phyloP scores from a whole-genome alignment of 495 filamentous ascomycete genomes.

The Neurospora sp. region DNA sequence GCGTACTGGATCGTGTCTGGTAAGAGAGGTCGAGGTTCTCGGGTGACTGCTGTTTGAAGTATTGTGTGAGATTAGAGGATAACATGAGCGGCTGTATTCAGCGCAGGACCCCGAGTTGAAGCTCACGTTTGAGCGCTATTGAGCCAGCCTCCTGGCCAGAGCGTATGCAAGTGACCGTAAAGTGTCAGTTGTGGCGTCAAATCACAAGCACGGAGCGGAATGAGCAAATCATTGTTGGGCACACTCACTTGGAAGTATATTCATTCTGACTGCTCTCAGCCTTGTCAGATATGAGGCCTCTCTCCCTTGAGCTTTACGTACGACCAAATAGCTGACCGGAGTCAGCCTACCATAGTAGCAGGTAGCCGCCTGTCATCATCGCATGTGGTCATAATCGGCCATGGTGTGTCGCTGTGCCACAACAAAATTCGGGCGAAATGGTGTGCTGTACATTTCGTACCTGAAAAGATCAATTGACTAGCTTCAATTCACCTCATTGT shows the following conservation, averaged over 20 bases:
- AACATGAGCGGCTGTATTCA: too few relatives aligned
- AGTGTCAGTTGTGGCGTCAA: background rate
- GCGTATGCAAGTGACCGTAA: background rate
- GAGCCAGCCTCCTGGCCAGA: background rate
- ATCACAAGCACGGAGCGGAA: background rate
- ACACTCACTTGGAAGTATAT: too few relatives aligned
- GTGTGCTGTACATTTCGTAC: too few relatives aligned
- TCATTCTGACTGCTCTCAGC: background rate
- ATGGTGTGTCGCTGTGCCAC: background rate
- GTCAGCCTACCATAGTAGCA: background rate
- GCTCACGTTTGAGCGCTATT: too few relatives aligned
- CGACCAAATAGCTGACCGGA: too few relatives aligned
- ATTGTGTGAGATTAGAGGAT: background rate
- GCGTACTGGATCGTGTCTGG: background rate
- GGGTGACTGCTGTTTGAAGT: background rate
- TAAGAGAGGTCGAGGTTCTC: background rate
- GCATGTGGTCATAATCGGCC: background rate
- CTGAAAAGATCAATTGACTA: too few relatives aligned
- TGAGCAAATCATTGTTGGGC: too few relatives aligned
- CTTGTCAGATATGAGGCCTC: too few relatives aligned
- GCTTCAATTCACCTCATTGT: background rate
- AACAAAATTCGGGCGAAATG: background rate
- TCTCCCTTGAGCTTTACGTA: too few relatives aligned
- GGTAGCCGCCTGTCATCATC: background rate
- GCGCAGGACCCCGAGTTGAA: too few relatives aligned